A percentile compares a stretch with the other conserved stretches of the same genome.
Conservation (phyloP, 441 rosid species). For the Euphorbia corollata region DNA sequence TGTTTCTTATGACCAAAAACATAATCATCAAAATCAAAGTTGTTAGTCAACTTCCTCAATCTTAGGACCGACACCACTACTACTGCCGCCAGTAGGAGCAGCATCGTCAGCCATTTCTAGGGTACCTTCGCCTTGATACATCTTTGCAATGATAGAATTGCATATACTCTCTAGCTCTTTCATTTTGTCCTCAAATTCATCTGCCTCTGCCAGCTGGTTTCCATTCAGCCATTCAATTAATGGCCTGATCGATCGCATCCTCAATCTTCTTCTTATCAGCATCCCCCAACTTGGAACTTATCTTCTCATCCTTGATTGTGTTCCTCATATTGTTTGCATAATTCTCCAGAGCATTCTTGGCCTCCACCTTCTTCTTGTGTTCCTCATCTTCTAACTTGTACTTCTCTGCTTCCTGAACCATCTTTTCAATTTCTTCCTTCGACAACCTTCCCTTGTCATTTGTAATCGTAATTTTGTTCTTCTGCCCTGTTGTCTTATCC, state of each 20-base stretch:
- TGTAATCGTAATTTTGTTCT: no score
- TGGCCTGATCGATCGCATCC: conserved; percentile 54
- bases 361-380: no score
- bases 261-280: conserved; percentile 69
- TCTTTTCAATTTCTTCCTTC: no score
- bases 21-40: not conserved
- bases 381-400: no score
- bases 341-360: no score
- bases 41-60: not conserved
- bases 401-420: no score
- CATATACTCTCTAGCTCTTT: no score
- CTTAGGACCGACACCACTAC: conserved; percentile 3
- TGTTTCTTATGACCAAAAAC: not conserved
- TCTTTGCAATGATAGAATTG: conserved; percentile 70
- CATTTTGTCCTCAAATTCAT: no score
- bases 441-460: no score
- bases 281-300: conserved; percentile 41
- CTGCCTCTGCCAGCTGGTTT: conserved; percentile 52
- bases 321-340: no score
- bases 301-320: no score
- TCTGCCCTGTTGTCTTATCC: no score
- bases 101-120: conserved; percentile 26
- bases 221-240: conserved; percentile 63
- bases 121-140: conserved; percentile 59
- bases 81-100: not conserved